Evolutionary conservation across 2,329 filamentous ascomycete species (phyloP), one percentile per base, ranked within the genome.

Genomic region (Escovopsis sp.): DNA sequence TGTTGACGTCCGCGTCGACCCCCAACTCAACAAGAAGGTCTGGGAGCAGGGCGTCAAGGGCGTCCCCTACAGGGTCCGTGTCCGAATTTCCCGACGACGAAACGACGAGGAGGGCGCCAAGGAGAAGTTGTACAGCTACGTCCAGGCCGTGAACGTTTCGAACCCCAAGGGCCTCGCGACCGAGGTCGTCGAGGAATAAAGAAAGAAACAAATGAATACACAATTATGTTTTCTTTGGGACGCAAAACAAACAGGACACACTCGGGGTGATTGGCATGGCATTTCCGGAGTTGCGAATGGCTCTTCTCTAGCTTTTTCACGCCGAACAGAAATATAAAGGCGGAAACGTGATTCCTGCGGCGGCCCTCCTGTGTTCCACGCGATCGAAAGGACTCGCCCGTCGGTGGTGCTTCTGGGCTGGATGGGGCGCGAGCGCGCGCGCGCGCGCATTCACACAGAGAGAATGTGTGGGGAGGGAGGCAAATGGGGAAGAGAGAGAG

Each of bases 21-120:
- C 90, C 59, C 82, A 90, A 71, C 72, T 98, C 60, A 98, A 98
- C 82, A 98, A 98, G 84, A 96, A 98, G 78, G 88, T 98, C 64
- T 98, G 90, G 90, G 90, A 98, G 71, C 73, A 80, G 60, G 90
- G 90, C 66, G 79, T 98, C 74, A 98, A 96, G 83, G 92, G 90
- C 59, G 87, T 94, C 51, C 85, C 88, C 52, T 96, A 80, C 82
- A 81, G 92, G 67, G 75, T 98, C 55, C 88, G 90, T 58, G 79
- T 98, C 61, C 86, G 92, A 70, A 94, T 98, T 70, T 94, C 86
- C 61, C 85, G 90, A 69, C 92, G 93, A 79, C 85, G 90, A 78
- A 98, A 98, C 72, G 90, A 98, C 66, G 90, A 96, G 76, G 90
- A 98, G 72, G 85, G 84, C 57, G 90, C 92, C 63, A 94, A 94